These are phyloP conservation scores for Tylopilus vinaceipallidus DNA, from an alignment of 768 basidiomycete species.

Conservation along the genomic window DNA sequence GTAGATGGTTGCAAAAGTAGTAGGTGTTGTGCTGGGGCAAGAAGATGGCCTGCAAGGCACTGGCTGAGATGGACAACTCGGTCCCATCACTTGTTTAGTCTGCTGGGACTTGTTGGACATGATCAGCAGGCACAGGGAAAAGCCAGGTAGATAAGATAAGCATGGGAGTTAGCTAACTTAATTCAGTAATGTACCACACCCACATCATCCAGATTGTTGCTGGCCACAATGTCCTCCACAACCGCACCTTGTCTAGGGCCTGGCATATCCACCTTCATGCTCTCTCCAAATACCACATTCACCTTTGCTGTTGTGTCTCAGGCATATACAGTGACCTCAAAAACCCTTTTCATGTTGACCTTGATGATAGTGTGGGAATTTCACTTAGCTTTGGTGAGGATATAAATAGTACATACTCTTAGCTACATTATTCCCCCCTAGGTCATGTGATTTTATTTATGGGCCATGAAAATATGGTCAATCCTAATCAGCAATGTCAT, in stretches of 20 bases:
- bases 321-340: too few species aligned
- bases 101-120: constrained; percentile 3
- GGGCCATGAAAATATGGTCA: too few species aligned
- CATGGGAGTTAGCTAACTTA: background rate
- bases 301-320: constrained; percentile 26
- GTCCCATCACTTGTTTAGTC: background rate
- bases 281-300: constrained; percentile 19
- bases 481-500: too few species aligned
- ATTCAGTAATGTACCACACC: constrained; percentile 4
- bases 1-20: constrained; percentile 82
- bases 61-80: constrained; percentile 15
- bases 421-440: too few species aligned
- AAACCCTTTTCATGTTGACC: too few species aligned
- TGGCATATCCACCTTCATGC: constrained; percentile 13
- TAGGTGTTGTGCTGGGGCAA: constrained; percentile 76
- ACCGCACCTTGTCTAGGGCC: constrained; percentile 17
- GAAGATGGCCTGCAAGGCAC: constrained; percentile 79
- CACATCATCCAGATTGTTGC: constrained; percentile 18
- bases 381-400: too few species aligned
- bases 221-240: constrained; percentile 18
- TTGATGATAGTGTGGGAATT: too few species aligned
- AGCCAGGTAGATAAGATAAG: background rate
- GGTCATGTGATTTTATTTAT: too few species aligned
- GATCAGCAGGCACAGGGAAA: background rate
- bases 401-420: too few species aligned